phyloP scores from a whole-genome alignment of 148 eudicot species.

The Pharnaceum exiguum region DNA sequence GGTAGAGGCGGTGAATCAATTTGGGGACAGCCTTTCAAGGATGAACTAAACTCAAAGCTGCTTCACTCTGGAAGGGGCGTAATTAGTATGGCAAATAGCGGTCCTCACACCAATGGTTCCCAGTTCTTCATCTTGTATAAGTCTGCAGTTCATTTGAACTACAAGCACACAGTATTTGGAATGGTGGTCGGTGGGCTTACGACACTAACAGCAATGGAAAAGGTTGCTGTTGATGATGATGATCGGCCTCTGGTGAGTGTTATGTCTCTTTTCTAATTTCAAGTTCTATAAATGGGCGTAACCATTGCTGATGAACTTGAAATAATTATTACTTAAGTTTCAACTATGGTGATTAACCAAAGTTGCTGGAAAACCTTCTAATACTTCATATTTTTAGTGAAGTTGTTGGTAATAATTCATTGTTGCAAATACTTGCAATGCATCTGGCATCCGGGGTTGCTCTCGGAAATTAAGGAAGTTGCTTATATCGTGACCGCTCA shows the following conservation, averaged over 20 bases:
- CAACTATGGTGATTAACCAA: too few species aligned
- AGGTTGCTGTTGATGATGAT: slow-evolving; percentile 91
- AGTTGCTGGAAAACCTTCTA: too few species aligned
- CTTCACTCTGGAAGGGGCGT: slow-evolving; percentile 96
- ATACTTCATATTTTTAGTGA: too few species aligned
- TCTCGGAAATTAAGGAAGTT: too few species aligned
- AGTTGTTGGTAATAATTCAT: too few species aligned
- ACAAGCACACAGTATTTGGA: slow-evolving; percentile 94
- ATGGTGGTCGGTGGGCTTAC: slow-evolving; percentile 93
- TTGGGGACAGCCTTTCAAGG: slow-evolving; percentile 95
- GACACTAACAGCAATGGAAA: slow-evolving; percentile 79
- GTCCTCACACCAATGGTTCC: slow-evolving; percentile 92
- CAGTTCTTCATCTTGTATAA: slow-evolving; percentile 94
- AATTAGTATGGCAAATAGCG: slow-evolving; percentile 98
- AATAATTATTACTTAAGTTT: too few species aligned
- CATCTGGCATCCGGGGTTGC: too few species aligned
- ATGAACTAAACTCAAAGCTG: slow-evolving; percentile 86
- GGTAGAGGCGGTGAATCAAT: slow-evolving; percentile 97
- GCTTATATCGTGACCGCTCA: too few species aligned
- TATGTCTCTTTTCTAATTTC: not conserved
- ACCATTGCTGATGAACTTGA: not conserved
- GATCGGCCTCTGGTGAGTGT: slow-evolving; percentile 87
- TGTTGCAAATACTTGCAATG: too few species aligned
- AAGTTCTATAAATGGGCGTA: not conserved
- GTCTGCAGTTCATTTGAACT: slow-evolving; percentile 89